Percentiles rank a stretch among this genome's conserved stretches.
Conservation (phyloP, 73 alveolate species). For the Paramecium bursaria region DNA sequence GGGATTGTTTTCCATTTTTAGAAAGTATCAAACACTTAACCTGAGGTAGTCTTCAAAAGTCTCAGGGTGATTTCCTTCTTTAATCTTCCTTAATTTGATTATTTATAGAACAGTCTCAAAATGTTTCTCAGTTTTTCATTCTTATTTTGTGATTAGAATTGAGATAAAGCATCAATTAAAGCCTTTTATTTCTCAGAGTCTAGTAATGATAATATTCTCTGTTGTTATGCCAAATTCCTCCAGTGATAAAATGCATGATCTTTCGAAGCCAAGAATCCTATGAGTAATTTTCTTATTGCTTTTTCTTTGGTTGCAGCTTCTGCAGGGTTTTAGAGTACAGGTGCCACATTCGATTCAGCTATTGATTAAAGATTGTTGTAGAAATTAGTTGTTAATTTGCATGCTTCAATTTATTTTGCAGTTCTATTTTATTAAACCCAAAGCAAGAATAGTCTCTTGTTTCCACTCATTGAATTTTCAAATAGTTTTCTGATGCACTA, state of each 20-base stretch:
- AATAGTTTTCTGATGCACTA: conserved; percentile 16
- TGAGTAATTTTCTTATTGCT: background rate
- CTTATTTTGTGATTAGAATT: background rate
- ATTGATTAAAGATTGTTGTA: background rate
- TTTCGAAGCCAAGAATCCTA: background rate
- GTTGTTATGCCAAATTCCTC: conserved; percentile 41
- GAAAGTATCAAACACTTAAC: background rate
- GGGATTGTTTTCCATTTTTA: conserved; percentile 33
- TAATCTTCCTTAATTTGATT: background rate
- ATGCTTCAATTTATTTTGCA: conserved; percentile 43
- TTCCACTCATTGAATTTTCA: conserved; percentile 46
- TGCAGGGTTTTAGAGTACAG: background rate
- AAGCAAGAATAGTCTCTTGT: conserved; percentile 34
- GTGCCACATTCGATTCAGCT: background rate
- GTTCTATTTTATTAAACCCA: conserved; percentile 49
- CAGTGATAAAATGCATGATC: background rate
- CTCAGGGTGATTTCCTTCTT: background rate
- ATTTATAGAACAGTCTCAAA: background rate
- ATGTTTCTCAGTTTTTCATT: background rate
- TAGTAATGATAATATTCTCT: no score
- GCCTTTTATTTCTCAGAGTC: conserved; percentile 1
- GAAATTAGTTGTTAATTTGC: conserved; percentile 25
- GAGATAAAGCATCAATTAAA: background rate
- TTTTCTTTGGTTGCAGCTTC: background rate
- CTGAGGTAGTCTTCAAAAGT: background rate